Evolutionary conservation across 192 early-diverging fungal genomes (phyloP).

Genomic region (Rhizophlyctis rosea): DNA sequence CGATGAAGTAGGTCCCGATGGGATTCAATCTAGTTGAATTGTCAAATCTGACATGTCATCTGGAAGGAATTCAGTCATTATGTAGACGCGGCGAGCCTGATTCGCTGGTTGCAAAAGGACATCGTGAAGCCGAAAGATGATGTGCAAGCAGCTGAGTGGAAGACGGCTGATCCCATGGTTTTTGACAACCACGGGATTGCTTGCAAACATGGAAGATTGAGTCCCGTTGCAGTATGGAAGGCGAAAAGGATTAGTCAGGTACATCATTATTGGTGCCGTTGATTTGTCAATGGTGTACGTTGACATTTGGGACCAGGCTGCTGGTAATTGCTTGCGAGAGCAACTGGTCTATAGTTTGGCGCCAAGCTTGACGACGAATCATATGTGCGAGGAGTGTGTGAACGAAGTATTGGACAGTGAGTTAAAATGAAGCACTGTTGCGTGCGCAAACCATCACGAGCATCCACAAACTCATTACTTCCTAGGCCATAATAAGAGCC

Average conservation of each 20-base stretch:
- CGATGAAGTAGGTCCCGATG: neutral
- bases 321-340: neutral
- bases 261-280: neutral
- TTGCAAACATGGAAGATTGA: neutral
- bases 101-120: neutral
- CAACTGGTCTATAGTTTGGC: neutral
- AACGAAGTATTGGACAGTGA: neutral
- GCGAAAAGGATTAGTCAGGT: neutral
- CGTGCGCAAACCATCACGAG: neutral
- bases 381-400: neutral
- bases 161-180: neutral
- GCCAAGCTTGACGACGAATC: neutral
- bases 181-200: neutral
- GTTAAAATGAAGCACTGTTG: neutral
- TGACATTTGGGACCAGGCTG: neutral
- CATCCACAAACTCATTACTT: neutral
- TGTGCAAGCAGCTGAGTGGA: neutral
- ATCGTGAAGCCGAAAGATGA: neutral
- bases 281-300: too few species aligned
- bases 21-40: too few species aligned
- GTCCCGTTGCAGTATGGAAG: neutral
- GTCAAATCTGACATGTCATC: neutral
- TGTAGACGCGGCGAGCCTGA: neutral
- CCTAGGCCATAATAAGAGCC: neutral
- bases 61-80: neutral